Evolutionary conservation across 2,329 filamentous ascomycete genomes (phyloP).

Genomic region (Microdochium nivale): DNA sequence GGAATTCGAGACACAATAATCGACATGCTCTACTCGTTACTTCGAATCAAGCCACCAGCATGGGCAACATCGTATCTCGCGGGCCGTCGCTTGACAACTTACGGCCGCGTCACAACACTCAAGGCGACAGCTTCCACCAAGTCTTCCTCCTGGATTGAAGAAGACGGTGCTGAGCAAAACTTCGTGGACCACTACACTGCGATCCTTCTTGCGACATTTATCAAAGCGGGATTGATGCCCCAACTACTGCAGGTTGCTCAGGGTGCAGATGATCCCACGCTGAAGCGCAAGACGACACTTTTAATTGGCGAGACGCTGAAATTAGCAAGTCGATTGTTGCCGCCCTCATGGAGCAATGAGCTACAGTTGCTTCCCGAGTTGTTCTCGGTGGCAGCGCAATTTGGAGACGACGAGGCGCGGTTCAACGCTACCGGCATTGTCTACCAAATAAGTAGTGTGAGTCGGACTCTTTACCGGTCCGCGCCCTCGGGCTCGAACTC

Average conservation of each 20-base stretch:
- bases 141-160: conserved; percentile 46
- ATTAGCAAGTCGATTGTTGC: conserved; percentile 77
- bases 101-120: conserved; percentile 85
- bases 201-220: conserved; percentile 73
- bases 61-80: conserved; percentile 97
- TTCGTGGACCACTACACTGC: conserved; percentile 93
- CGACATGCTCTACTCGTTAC: conserved; percentile 69
- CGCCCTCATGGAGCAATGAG: conserved; percentile 70
- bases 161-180: conserved; percentile 66
- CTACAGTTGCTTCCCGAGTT: conserved; percentile 84
- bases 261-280: conserved; percentile 55
- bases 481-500: conserved; percentile 38
- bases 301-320: conserved; percentile 88
- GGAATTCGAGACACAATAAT: conserved; percentile 66
- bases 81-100: conserved; percentile 85
- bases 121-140: conserved; percentile 48
- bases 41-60: conserved; percentile 85
- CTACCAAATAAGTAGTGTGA: conserved; percentile 97
- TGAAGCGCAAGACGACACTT: conserved; percentile 84
- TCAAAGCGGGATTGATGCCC: conserved; percentile 68
- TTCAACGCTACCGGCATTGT: conserved; percentile 83
- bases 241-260: conserved; percentile 56
- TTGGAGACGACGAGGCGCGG: conserved; percentile 62
- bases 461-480: conserved; percentile 80
- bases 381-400: conserved; percentile 66